phyloP scores from a whole-genome alignment of 768 basidiomycete species.

The Astraeus odoratus region DNA sequence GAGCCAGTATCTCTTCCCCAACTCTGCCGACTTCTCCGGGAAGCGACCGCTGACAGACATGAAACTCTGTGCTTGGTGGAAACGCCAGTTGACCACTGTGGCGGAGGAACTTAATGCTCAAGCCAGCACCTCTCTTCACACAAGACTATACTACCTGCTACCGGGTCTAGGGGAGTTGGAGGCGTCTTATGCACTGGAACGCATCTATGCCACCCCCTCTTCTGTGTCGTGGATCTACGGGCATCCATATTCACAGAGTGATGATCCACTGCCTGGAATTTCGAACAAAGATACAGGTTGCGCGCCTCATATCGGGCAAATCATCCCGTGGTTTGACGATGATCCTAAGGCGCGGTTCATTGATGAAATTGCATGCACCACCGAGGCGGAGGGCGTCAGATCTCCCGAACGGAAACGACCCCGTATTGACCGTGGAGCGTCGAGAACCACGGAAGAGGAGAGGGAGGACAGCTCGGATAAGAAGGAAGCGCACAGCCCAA shows the following conservation, averaged over 20 bases:
- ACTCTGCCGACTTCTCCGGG: slow-evolving; percentile 59
- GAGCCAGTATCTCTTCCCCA: slow-evolving; percentile 89
- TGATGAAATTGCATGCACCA: slow-evolving; percentile 79
- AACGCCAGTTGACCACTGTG: slow-evolving; percentile 56
- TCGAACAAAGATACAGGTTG: slow-evolving; percentile 31
- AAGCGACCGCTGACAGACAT: slow-evolving; percentile 76
- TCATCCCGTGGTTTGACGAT: slow-evolving; percentile 91
- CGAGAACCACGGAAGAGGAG: slow-evolving; percentile 16
- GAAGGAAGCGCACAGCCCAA: slow-evolving; percentile 15
- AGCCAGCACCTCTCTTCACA: background rate
- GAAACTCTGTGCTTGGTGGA: slow-evolving; percentile 91
- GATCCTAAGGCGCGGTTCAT: slow-evolving; percentile 94
- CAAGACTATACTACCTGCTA: slow-evolving; percentile 52
- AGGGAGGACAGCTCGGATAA: slow-evolving; percentile 22
- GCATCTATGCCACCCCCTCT: slow-evolving; percentile 21
- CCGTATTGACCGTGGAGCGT: slow-evolving; percentile 21
- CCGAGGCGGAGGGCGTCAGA: slow-evolving; percentile 48
- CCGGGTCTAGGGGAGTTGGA: slow-evolving; percentile 67
- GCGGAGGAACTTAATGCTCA: slow-evolving; percentile 32
- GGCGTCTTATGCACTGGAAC: slow-evolving; percentile 50
- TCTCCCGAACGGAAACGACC: slow-evolving; percentile 59
- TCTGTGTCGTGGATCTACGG: slow-evolving; percentile 59
- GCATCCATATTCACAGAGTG: slow-evolving; percentile 58
- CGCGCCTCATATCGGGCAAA: slow-evolving; percentile 46
- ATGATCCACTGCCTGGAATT: slow-evolving; percentile 38